phyloP scores from a whole-genome alignment of 768 basidiomycete species.

The Chlorophyllum brunneum region DNA sequence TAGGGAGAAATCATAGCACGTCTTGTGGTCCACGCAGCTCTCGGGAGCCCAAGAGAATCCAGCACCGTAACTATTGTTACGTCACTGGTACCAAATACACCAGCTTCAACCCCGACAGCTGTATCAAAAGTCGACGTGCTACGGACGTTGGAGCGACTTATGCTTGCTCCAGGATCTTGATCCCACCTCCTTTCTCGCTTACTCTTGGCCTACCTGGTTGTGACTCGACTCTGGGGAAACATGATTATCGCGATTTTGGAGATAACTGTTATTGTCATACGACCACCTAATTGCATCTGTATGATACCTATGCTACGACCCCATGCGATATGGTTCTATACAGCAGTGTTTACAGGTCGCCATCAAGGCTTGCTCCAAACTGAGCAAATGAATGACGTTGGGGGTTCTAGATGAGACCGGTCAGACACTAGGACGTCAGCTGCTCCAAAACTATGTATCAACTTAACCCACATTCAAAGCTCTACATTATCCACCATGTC shows the following conservation, averaged over 20 bases:
- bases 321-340: neutral
- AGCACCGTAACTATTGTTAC: neutral
- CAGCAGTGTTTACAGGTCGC: too few species aligned
- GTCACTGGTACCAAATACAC: neutral
- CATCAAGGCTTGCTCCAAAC: too few species aligned
- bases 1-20: constrained; percentile 85
- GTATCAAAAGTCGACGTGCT: constrained; percentile 37
- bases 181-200: neutral
- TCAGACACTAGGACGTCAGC: neutral
- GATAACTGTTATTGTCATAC: too few species aligned
- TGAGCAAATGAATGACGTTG: neutral
- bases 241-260: too few species aligned
- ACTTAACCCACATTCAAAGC: neutral
- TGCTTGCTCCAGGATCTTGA: constrained; percentile 14
- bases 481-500: neutral
- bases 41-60: constrained; percentile 19
- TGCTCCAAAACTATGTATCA: neutral
- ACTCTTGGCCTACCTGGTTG: too few species aligned
- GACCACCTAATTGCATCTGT: too few species aligned
- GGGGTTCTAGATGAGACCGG: neutral
- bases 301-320: too few species aligned
- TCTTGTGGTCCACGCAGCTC: constrained; percentile 61
- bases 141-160: constrained; percentile 39
- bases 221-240: too few species aligned
- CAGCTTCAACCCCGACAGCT: constrained; percentile 11